phyloP scores from a whole-genome alignment of 345 rosid species.

The Erysimum cheiranthoides region DNA sequence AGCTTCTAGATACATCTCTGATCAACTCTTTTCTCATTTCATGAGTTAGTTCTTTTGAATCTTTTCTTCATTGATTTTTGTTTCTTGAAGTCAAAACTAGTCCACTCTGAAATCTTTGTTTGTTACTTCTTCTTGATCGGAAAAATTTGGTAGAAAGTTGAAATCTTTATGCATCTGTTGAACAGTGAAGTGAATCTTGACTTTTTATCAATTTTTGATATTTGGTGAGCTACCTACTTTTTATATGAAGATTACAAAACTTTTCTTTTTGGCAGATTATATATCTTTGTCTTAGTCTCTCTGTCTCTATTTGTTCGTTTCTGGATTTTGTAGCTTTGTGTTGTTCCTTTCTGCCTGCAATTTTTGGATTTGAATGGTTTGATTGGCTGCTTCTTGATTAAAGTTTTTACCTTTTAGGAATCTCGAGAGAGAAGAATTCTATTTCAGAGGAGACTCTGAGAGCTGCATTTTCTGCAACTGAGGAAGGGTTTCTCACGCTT shows the following conservation, averaged over 20 bases:
- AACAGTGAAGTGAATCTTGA: constrained; percentile 42
- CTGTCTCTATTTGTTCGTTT: constrained; percentile 20
- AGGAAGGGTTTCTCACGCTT: constrained; percentile 88
- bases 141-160: not conserved
- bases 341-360: constrained; percentile 7
- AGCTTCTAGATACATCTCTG: constrained; percentile 78
- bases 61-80: not conserved
- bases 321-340: constrained; percentile 25
- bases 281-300: constrained; percentile 27
- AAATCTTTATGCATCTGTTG: constrained; percentile 17
- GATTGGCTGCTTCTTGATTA: constrained; percentile 27
- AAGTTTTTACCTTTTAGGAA: constrained; percentile 52
- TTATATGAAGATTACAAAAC: constrained; percentile 13
- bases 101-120: constrained; percentile 3
- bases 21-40: constrained; percentile 77
- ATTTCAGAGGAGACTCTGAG: constrained; percentile 77
- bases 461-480: constrained; percentile 77
- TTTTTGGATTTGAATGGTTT: not conserved
- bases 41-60: constrained; percentile 56
- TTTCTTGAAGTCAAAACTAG: not conserved
- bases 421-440: constrained; percentile 60
- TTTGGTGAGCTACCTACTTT: constrained; percentile 18
- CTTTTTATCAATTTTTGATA: constrained; percentile 10
- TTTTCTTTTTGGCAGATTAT: constrained; percentile 19
- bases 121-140: not conserved